Percentiles rank a stretch among this genome's conserved stretches.
phyloP scores from a whole-genome alignment of 371 early-diverging fungal species.

The Syncephalastrum racemosum region DNA sequence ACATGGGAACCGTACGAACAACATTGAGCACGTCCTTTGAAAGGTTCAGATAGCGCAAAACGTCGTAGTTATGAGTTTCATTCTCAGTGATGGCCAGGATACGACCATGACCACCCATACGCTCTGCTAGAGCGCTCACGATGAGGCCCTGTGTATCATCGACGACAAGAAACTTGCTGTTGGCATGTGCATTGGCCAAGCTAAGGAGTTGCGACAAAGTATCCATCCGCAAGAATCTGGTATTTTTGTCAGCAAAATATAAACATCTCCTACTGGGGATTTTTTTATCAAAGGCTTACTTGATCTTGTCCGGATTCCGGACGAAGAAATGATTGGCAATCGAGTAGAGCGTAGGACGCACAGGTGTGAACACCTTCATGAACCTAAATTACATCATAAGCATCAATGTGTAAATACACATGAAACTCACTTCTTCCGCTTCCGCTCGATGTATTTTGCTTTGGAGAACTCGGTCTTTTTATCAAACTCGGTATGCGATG shows the following conservation, averaged over 20 bases:
- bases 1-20: slow-evolving; percentile 72
- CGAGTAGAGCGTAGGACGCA: slow-evolving; percentile 75
- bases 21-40: slow-evolving; percentile 47
- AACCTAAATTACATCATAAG: slow-evolving; percentile 51
- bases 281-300: slow-evolving; percentile 25
- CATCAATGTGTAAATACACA: neutral
- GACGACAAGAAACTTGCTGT: slow-evolving; percentile 65
- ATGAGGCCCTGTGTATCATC: slow-evolving; percentile 92
- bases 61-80: slow-evolving; percentile 74
- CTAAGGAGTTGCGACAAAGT: slow-evolving; percentile 90
- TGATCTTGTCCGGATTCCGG: slow-evolving; percentile 82
- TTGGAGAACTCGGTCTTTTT: slow-evolving; percentile 95
- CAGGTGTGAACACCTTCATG: slow-evolving; percentile 80
- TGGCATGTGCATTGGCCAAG: slow-evolving; percentile 78
- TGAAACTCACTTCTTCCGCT: slow-evolving; percentile 78
- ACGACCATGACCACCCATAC: slow-evolving; percentile 74
- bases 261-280: neutral
- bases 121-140: slow-evolving; percentile 76
- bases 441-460: slow-evolving; percentile 93
- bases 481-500: slow-evolving; percentile 83
- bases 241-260: slow-evolving; percentile 2
- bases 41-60: slow-evolving; percentile 81
- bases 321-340: slow-evolving; percentile 80
- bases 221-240: slow-evolving; percentile 83
- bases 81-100: slow-evolving; percentile 77